phyloP scores from a whole-genome alignment of 257 asterid species.

The Handroanthus guayacan region DNA sequence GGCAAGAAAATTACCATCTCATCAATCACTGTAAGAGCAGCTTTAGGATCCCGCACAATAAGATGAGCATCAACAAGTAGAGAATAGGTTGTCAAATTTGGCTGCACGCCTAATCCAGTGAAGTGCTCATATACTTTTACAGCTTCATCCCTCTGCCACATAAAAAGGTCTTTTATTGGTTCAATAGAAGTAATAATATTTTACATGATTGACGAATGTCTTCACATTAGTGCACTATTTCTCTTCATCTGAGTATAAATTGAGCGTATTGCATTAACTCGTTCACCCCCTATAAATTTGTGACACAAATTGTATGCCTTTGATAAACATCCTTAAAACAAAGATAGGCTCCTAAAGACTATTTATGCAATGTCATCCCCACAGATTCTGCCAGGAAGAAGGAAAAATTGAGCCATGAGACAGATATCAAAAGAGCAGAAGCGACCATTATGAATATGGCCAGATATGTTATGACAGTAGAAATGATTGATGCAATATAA shows the following conservation, averaged over 20 bases:
- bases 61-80: slow-evolving; percentile 86
- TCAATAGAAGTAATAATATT: slow-evolving; percentile 21
- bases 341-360: background rate
- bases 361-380: background rate
- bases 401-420: background rate
- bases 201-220: background rate
- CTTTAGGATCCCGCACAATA: slow-evolving; percentile 64
- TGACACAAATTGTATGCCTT: slow-evolving; percentile 7
- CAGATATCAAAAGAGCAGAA: background rate
- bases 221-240: background rate
- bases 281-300: background rate
- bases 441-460: slow-evolving; percentile 14
- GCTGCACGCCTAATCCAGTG: slow-evolving; percentile 66
- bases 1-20: slow-evolving; percentile 72
- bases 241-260: background rate
- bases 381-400: slow-evolving; percentile 6
- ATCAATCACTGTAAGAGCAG: slow-evolving; percentile 73
- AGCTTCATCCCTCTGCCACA: slow-evolving; percentile 89
- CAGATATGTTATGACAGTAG: background rate
- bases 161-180: slow-evolving; percentile 24
- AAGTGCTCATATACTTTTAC: slow-evolving; percentile 80
- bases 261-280: background rate
- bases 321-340: slow-evolving; percentile 9
- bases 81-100: slow-evolving; percentile 75
- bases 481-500: slow-evolving; percentile 14